Conservation (phyloP, 1,284 basidiomycete species). For the Kalmanozyma brasiliensis region DNA sequence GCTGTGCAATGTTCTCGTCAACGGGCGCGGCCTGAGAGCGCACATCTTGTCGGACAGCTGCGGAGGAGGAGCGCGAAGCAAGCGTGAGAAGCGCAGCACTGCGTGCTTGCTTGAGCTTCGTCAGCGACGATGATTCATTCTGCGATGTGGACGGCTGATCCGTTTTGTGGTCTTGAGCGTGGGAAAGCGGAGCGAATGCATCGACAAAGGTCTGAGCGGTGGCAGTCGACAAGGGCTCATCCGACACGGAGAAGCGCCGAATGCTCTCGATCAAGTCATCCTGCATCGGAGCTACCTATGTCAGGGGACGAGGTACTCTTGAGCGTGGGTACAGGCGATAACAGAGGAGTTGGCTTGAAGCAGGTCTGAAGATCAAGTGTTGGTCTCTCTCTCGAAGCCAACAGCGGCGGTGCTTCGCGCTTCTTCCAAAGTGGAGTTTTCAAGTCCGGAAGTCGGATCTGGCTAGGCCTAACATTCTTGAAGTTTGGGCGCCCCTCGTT, state of each 20-base stretch:
- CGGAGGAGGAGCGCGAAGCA: slow-evolving; percentile 30
- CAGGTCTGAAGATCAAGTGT: background rate
- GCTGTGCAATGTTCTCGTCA: slow-evolving; percentile 34
- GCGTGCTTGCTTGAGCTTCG: slow-evolving; percentile 22
- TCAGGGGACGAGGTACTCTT: no score
- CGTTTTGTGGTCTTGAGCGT: background rate
- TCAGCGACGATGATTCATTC: background rate
- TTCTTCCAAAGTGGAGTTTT: slow-evolving; percentile 10
- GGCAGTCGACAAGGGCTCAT: slow-evolving; percentile 40
- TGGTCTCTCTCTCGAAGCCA: slow-evolving; percentile 1
- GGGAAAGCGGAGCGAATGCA: slow-evolving; percentile 31
- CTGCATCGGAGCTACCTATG: no score
- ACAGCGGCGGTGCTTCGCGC: background rate
- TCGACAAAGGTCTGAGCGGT: slow-evolving; percentile 36
- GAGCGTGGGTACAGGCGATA: no score
- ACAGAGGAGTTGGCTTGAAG: no score
- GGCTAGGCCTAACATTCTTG: slow-evolving; percentile 2
- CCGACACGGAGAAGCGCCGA: slow-evolving; percentile 30
- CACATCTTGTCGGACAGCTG: no score
- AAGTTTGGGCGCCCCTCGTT: background rate
- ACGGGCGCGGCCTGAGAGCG: no score
- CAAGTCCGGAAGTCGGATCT: slow-evolving; percentile 10
- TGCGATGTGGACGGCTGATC: slow-evolving; percentile 2
- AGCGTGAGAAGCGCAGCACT: slow-evolving; percentile 32
- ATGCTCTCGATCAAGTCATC: slow-evolving; percentile 28